Base-by-base conservation (phyloP, 2,329 filamentous ascomycete genomes). In the Macrophomina pseudophaseolina region DNA sequence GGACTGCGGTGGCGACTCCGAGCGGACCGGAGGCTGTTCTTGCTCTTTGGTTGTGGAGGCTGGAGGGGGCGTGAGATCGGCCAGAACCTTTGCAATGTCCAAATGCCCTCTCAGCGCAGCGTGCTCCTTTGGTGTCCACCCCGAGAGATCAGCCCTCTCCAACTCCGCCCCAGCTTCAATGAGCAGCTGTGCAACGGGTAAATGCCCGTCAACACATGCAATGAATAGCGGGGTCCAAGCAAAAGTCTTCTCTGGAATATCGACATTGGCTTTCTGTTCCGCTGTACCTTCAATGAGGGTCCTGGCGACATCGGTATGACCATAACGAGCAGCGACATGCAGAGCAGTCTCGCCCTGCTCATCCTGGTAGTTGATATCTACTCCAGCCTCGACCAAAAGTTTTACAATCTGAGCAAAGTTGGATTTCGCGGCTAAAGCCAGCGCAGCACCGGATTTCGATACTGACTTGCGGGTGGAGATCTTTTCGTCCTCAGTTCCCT, bases 201-300 rank as follows among this genome's bases (percentile, higher is more conserved):
- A 78, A 70, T 93, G 90, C 0, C 94, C 94, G 74, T 99, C 94
- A 2, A 98, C 94, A 64, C 91, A 92, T 9, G 94, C 92, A 70
- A 97, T 91, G 74, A 97, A 95, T 12, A 99, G 83, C n/a, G 95
- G 92, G 0, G 95, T 97, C 94, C 95, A 99, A 3, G 90, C 88
- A 74, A 96, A 98, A 0, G 91, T 90, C 64, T 90, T 91, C 75
- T 99, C 95, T 0, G 86, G 81, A 42, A 96, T 81, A 72, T 97
- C 91, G 0, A 93, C 81, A 69, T 97, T 82, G 0, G 90, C 89
- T 73, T 90, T 92, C 71, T 95, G 91, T 51, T 86, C 83, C 5
- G 84, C 80, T 0, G 87, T 90, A 2, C 91, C 92, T 16, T 89
- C 84, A 2, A 98, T 78, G 28, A 99, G 82, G 28, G 92, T 88